These are phyloP conservation scores for Larix kaempferi DNA, from an alignment of 75 land plant species.

Conservation along the genomic window DNA sequence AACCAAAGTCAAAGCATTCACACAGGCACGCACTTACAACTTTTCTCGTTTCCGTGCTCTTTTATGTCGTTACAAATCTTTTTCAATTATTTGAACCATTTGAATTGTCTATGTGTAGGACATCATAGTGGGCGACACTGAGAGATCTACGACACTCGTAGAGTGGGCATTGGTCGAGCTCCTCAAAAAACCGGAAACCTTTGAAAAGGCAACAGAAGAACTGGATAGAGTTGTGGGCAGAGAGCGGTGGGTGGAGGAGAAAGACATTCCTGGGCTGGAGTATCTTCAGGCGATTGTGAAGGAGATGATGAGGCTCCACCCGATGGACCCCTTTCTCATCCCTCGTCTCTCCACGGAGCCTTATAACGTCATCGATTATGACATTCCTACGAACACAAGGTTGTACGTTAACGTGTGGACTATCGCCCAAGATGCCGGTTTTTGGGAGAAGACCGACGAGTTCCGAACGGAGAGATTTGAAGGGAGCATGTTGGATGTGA, in stretches of 20 bases:
- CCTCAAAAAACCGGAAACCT: slow-evolving; percentile 36
- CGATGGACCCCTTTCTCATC: slow-evolving; percentile 33
- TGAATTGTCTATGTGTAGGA: slow-evolving; percentile 21
- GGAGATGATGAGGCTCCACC: slow-evolving; percentile 58
- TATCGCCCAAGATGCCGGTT: slow-evolving; percentile 37
- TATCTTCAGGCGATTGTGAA: slow-evolving; percentile 54
- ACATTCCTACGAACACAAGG: slow-evolving; percentile 36
- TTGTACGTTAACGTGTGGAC: slow-evolving; percentile 59
- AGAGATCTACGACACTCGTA: slow-evolving; percentile 30
- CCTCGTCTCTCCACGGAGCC: slow-evolving; percentile 27
- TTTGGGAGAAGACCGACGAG: slow-evolving; percentile 47
- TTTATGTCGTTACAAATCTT: too few relatives aligned
- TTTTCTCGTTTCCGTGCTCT: too few relatives aligned
- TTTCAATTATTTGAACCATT: too few relatives aligned
- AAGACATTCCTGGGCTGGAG: slow-evolving; percentile 39
- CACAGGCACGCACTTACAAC: too few relatives aligned
- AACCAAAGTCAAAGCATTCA: too few relatives aligned
- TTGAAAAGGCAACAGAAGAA: slow-evolving; percentile 32
- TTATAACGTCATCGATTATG: slow-evolving; percentile 26
- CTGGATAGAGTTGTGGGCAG: slow-evolving; percentile 41
- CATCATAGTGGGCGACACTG: slow-evolving; percentile 41
- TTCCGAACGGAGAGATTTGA: slow-evolving; percentile 55
- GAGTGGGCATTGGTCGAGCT: slow-evolving; percentile 59
- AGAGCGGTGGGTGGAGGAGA: slow-evolving; percentile 39
- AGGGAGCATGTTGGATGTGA: slow-evolving; percentile 22